Percentiles rank a stretch among this genome's conserved stretches.
Conservation (phyloP, 2,329 filamentous ascomycete species). For the Beauveria medogensis region DNA sequence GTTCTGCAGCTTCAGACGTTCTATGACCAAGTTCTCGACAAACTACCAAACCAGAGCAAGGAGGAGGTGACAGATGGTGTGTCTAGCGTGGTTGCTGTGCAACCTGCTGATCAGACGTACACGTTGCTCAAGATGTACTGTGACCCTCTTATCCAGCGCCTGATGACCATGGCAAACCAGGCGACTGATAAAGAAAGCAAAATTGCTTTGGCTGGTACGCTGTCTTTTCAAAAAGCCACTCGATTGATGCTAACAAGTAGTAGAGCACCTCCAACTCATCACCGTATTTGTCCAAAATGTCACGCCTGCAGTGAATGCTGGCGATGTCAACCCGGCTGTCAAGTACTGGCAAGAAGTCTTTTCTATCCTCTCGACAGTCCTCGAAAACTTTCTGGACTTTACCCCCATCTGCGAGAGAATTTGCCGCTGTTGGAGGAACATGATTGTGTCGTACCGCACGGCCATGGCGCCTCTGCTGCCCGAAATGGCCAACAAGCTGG, state of each 20-base stretch:
- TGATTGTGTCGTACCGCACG: slow-evolving; percentile 91
- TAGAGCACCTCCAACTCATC: slow-evolving; percentile 83
- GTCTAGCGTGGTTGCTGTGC: slow-evolving; percentile 80
- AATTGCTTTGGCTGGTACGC: slow-evolving; percentile 71
- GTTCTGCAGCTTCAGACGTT: slow-evolving; percentile 84
- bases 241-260: neutral
- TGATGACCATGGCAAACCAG: slow-evolving; percentile 81
- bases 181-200: slow-evolving; percentile 78
- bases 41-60: slow-evolving; percentile 76
- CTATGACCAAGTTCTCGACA: slow-evolving; percentile 83
- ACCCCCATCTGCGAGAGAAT: slow-evolving; percentile 86
- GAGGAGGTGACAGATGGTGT: slow-evolving; percentile 96
- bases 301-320: slow-evolving; percentile 64
- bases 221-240: neutral
- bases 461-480: slow-evolving; percentile 80
- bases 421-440: slow-evolving; percentile 91
- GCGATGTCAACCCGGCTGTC: slow-evolving; percentile 78
- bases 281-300: slow-evolving; percentile 79
- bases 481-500: slow-evolving; percentile 80
- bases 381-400: slow-evolving; percentile 80
- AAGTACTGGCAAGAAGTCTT: slow-evolving; percentile 96
- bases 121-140: slow-evolving; percentile 84
- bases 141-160: slow-evolving; percentile 75
- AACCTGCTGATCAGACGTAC: slow-evolving; percentile 73
- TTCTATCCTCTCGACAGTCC: slow-evolving; percentile 74